These are phyloP conservation scores for Sporothrix mexicana DNA, from an alignment of 2,329 filamentous ascomycete genomes.

Conservation along the genomic window DNA sequence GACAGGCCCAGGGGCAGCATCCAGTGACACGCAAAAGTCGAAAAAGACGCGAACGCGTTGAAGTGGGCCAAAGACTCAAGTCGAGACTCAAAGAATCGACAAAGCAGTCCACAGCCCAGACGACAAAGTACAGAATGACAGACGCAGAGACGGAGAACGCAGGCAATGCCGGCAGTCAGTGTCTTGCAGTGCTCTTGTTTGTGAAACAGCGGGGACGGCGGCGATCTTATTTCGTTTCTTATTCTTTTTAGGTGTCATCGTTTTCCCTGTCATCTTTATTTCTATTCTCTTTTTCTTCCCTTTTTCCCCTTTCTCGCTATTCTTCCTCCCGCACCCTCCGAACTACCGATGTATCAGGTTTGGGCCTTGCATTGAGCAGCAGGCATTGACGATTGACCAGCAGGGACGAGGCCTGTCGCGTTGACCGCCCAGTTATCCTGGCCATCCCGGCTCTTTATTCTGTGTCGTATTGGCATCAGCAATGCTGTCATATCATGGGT, in stretches of 20 bases:
- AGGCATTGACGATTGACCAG: constrained; percentile 6
- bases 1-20: constrained; percentile 13
- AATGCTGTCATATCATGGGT: constrained; percentile 5
- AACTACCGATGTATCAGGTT: constrained; percentile 31
- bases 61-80: not conserved
- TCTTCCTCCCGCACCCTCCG: not conserved
- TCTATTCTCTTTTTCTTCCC: not conserved
- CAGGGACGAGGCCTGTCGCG: not conserved
- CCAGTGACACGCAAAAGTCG: not conserved
- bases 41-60: constrained; percentile 17
- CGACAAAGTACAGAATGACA: not conserved
- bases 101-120: no score
- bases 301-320: not conserved
- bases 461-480: constrained; percentile 11
- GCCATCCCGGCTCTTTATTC: not conserved
- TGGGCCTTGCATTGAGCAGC: constrained; percentile 18
- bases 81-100: not conserved
- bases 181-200: not conserved
- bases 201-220: constrained; percentile 20
- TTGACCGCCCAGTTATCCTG: not conserved
- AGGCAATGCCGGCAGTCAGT: not conserved
- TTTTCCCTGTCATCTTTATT: constrained; percentile 20
- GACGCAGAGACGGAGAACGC: not conserved
- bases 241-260: not conserved
- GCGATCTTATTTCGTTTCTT: constrained; percentile 5